phyloP scores from a whole-genome alignment of 2,329 filamentous ascomycete genomes.

The Epichloe hybrida region DNA sequence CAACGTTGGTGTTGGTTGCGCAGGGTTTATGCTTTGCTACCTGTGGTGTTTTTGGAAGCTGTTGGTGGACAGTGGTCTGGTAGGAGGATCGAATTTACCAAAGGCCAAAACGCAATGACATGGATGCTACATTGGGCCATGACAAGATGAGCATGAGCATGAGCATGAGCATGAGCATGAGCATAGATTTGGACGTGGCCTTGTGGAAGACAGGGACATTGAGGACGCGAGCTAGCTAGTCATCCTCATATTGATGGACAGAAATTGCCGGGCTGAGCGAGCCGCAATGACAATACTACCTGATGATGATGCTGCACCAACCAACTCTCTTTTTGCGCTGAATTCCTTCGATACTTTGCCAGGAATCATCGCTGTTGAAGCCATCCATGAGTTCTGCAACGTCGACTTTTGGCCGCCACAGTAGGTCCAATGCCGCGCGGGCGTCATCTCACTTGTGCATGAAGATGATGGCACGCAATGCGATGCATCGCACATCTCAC shows the following conservation, averaged over 20 bases:
- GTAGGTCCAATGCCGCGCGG: too few relatives aligned
- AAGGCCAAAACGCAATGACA: constrained; percentile 24
- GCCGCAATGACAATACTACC: too few relatives aligned
- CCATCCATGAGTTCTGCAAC: too few relatives aligned
- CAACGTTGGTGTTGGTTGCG: constrained; percentile 77
- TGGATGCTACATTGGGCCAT: not conserved
- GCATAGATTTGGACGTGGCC: not conserved
- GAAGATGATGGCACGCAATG: not conserved
- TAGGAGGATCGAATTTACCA: constrained; percentile 18
- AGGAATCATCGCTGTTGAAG: too few relatives aligned
- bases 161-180: not conserved
- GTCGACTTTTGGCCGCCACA: too few relatives aligned
- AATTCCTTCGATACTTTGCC: too few relatives aligned
- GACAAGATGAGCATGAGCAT: not conserved
- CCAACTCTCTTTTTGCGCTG: too few relatives aligned
- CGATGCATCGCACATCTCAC: not conserved
- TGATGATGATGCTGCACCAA: too few relatives aligned
- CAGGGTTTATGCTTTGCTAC: constrained; percentile 77
- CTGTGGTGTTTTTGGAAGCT: constrained; percentile 75
- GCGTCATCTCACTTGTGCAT: not conserved
- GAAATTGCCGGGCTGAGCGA: too few relatives aligned
- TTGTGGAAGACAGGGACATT: too few relatives aligned
- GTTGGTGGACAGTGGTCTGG: constrained; percentile 42
- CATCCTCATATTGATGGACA: too few relatives aligned
- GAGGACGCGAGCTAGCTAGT: too few relatives aligned